phyloP scores from a whole-genome alignment of 73 alveolate genomes.

The Paramecium primaurelia region DNA sequence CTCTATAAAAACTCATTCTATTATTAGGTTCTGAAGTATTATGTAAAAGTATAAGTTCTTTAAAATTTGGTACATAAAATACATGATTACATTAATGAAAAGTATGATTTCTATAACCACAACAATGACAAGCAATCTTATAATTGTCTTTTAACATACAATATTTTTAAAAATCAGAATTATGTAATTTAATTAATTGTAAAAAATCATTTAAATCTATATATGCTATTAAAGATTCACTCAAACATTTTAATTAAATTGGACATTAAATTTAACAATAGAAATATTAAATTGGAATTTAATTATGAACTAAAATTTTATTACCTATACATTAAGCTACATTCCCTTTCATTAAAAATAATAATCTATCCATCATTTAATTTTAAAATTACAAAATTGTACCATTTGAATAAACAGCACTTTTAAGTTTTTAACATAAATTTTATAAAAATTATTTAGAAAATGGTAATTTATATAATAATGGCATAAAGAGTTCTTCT shows the following conservation, averaged over 20 bases:
- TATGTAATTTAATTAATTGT: background rate
- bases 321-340: background rate
- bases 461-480: background rate
- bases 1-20: background rate
- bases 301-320: background rate
- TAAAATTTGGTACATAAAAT: conserved; percentile 15
- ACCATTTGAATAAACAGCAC: background rate
- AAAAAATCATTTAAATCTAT: background rate
- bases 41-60: background rate
- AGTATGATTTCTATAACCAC: conserved; percentile 34
- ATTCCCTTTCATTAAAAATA: background rate
- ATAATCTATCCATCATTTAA: background rate
- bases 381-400: background rate
- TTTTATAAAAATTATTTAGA: background rate
- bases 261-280: background rate
- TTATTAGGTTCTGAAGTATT: background rate
- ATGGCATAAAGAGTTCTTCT: background rate
- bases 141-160: background rate
- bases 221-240: background rate
- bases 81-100: background rate
- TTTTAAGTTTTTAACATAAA: background rate
- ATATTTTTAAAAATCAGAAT: background rate
- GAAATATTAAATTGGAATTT: background rate
- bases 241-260: background rate
- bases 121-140: background rate